Conservation (phyloP, 257 asterid species). For the Sherardia arvensis region DNA sequence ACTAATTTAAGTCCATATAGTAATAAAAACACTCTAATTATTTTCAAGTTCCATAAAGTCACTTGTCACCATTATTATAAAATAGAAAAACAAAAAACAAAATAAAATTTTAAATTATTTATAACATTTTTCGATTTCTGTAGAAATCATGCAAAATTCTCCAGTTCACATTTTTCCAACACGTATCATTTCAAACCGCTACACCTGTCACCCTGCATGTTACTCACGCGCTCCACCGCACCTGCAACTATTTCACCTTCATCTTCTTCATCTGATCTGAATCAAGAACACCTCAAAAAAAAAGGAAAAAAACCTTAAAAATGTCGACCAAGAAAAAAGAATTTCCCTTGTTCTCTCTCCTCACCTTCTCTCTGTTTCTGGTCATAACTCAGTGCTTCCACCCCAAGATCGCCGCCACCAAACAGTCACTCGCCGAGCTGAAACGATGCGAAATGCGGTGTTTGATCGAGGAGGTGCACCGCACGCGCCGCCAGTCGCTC, state of each 20-base stretch:
- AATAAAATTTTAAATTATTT: no score
- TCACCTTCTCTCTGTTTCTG: constrained; percentile 13
- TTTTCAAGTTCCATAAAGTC: background rate
- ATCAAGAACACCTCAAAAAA: background rate
- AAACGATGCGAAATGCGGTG: constrained; percentile 10
- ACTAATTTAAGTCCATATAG: background rate
- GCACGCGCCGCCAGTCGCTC: background rate
- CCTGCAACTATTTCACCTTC: background rate
- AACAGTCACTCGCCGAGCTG: constrained; percentile 13
- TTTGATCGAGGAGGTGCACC: background rate
- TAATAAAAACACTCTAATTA: background rate
- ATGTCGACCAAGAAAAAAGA: background rate
- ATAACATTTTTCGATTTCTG: background rate
- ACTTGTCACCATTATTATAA: no score
- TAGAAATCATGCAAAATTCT: background rate
- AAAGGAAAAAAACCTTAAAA: no score
- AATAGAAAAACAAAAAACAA: no score
- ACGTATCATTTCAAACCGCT: background rate
- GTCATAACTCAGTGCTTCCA: background rate
- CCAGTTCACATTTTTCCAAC: background rate
- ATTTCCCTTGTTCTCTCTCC: constrained; percentile 11
- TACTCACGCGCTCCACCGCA: background rate
- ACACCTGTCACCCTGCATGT: background rate
- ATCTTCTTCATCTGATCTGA: background rate
- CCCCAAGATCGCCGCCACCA: constrained; percentile 8